These are phyloP conservation scores for Mrakia blollopis DNA, from an alignment of 768 basidiomycete genomes.

Conservation along the genomic window DNA sequence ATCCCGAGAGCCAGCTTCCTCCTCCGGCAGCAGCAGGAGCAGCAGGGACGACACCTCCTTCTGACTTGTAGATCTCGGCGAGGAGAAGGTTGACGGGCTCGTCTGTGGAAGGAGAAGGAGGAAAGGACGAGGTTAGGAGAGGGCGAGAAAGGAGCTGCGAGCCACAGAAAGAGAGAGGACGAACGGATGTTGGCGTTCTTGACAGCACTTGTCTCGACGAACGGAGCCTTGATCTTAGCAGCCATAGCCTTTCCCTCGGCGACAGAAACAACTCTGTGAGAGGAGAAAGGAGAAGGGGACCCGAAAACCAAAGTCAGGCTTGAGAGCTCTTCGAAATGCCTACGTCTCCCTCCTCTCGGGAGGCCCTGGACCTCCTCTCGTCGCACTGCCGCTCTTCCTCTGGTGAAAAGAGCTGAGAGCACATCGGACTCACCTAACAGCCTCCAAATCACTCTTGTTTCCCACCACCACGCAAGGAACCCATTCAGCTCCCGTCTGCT, in stretches of 20 bases:
- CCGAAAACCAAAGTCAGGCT: background rate
- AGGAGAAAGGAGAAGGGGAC: background rate
- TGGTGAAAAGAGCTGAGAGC: background rate
- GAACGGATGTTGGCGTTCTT: constrained; percentile 31
- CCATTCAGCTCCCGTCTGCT: constrained; percentile 33
- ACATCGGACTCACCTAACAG: constrained; percentile 11
- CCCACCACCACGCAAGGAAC: constrained; percentile 32
- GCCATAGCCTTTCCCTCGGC: constrained; percentile 31
- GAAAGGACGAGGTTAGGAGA: background rate
- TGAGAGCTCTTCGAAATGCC: background rate
- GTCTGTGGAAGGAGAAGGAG: background rate
- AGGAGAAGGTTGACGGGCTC: constrained; percentile 30
- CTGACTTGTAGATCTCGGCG: constrained; percentile 26
- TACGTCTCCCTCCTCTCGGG: background rate
- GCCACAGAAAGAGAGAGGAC: background rate
- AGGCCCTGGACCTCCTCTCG: background rate
- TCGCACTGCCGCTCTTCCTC: background rate
- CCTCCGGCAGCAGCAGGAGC: constrained; percentile 9
- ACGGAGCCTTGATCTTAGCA: constrained; percentile 30
- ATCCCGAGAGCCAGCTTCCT: constrained; percentile 26
- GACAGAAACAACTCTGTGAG: constrained; percentile 18
- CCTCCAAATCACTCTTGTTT: constrained; percentile 32
- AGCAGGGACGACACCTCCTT: constrained; percentile 20
- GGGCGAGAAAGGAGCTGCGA: background rate
- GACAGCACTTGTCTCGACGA: constrained; percentile 30